Evolutionary conservation across 768 basidiomycete species (phyloP).

Genomic region (Rhodotorula babjevae): DNA sequence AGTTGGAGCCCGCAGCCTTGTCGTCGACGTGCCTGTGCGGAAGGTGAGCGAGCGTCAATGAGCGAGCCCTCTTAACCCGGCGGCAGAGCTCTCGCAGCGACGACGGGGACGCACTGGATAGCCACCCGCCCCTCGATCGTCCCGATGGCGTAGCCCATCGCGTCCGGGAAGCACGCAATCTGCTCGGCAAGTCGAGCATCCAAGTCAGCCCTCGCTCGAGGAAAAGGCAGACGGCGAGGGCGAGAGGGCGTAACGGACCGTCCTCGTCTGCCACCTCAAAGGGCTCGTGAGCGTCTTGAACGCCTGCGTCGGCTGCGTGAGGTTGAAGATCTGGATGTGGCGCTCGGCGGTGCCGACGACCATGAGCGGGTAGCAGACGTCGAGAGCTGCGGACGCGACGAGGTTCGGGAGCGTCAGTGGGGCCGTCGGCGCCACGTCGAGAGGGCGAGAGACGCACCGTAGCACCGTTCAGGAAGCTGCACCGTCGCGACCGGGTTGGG

Average conservation of each 20-base stretch:
- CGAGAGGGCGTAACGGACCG: constrained; percentile 42
- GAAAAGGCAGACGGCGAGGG: too few species aligned
- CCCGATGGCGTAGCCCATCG: constrained; percentile 49
- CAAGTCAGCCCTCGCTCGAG: too few species aligned
- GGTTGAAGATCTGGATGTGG: constrained; percentile 82
- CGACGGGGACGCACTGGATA: constrained; percentile 67
- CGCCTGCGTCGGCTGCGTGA: constrained; percentile 66
- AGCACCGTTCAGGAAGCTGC: constrained; percentile 81
- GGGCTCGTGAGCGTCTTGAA: constrained; percentile 58
- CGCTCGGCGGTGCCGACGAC: constrained; percentile 91
- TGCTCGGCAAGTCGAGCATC: neutral
- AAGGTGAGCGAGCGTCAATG: neutral
- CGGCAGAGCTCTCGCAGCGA: too few species aligned
- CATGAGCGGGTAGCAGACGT: constrained; percentile 37
- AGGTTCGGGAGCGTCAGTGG: neutral
- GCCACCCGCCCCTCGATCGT: constrained; percentile 69
- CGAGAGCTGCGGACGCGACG: constrained; percentile 21
- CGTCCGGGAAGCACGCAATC: constrained; percentile 49
- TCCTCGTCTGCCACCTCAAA: constrained; percentile 87
- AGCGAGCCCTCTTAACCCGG: too few species aligned
- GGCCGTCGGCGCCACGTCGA: too few species aligned
- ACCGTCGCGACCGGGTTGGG: constrained; percentile 72
- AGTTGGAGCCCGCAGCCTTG: constrained; percentile 58
- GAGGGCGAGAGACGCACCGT: constrained; percentile 78
- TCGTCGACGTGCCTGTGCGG: constrained; percentile 33